phyloP scores from a whole-genome alignment of 2,329 filamentous ascomycete genomes.

The Ceratocystis cacaofunesta region DNA sequence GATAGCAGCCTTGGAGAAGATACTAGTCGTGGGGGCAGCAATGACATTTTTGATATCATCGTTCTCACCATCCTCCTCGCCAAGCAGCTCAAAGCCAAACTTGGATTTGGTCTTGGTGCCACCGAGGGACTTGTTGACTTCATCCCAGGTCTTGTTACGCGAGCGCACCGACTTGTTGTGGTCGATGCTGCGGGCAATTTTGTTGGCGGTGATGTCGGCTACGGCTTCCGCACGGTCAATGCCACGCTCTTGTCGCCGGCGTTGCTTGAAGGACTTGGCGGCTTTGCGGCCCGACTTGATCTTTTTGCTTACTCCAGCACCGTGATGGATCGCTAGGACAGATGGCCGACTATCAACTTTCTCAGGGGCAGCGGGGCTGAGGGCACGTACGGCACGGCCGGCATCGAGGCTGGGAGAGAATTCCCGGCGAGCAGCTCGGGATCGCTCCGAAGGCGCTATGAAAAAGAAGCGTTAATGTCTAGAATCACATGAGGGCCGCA shows the following conservation, averaged over 20 bases:
- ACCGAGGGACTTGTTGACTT: slow-evolving; percentile 35
- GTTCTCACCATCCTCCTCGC: slow-evolving; percentile 17
- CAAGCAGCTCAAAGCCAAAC: slow-evolving; percentile 12
- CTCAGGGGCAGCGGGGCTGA: slow-evolving; percentile 8
- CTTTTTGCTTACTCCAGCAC: slow-evolving; percentile 54
- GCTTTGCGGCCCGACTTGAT: slow-evolving; percentile 40
- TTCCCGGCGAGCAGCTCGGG: slow-evolving; percentile 16
- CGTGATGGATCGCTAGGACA: slow-evolving; percentile 53
- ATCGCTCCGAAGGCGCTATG: slow-evolving; percentile 14
- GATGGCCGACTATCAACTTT: slow-evolving; percentile 36
- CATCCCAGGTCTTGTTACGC: slow-evolving; percentile 42
- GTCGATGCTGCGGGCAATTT: slow-evolving; percentile 40
- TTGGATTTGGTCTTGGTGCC: slow-evolving; percentile 19
- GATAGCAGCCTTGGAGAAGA: neutral
- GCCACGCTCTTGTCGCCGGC: slow-evolving; percentile 40
- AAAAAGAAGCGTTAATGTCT: neutral
- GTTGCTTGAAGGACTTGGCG: slow-evolving; percentile 40
- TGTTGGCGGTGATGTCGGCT: slow-evolving; percentile 41
- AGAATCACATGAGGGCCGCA: neutral
- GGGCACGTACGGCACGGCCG: slow-evolving; percentile 12
- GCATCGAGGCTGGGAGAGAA: slow-evolving; percentile 14
- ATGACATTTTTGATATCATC: neutral
- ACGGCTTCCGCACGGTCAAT: slow-evolving; percentile 46
- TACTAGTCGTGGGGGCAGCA: neutral
- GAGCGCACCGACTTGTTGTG: slow-evolving; percentile 33